Evolutionary conservation across 1,139 yeast genomes (phyloP), one percentile per base, ranked within the genome.

Genomic region (Debaryomyces sp.): DNA sequence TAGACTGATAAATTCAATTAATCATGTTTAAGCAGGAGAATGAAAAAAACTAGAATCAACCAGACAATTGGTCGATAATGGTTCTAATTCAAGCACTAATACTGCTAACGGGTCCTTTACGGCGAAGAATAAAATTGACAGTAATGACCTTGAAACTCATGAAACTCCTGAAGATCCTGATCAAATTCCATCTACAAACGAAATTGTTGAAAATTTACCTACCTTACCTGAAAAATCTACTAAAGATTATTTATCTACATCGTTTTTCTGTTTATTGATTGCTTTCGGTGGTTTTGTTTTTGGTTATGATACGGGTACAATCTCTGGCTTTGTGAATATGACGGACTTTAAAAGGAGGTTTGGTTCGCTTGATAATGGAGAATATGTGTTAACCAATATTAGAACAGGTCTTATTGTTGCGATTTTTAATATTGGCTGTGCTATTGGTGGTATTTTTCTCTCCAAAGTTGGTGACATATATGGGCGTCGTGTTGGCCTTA

Each of bases 301-400:
- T 56, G 91, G 91, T 9, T 85, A 82, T 71, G 91, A 85, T 64
- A 82, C 86, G 41, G 90, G 90, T 44, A 84, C 87, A 39, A 77
- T 85, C 56, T 87, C 89, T 30, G 89, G 89, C 21, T 71, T 84
- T 50, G 75, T 84, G 13, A 82, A 82, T 59, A 76, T 84, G 79
- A 63, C 75, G n/a, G 73, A 80, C 37, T 85, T 81, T 63, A 66
- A 68, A 48, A 51, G 60, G 12, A 67, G 73, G 41, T 84, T 80
- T 61, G 88, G 84, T 37, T 62, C 68, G 47, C 48, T 48, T 7
- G 51, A 65, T 45, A 57, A 60, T 22, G 68, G 71, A 44, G 61
- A 56, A 44, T 58, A 62, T 56, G 58, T 66, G 54, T 65, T 78
- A 56, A 63, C 80, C 45, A 67, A 73, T 49, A 66, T 73, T 38